Evolutionary conservation across 768 basidiomycete genomes (phyloP).

Genomic region (Tylopilus sp.): DNA sequence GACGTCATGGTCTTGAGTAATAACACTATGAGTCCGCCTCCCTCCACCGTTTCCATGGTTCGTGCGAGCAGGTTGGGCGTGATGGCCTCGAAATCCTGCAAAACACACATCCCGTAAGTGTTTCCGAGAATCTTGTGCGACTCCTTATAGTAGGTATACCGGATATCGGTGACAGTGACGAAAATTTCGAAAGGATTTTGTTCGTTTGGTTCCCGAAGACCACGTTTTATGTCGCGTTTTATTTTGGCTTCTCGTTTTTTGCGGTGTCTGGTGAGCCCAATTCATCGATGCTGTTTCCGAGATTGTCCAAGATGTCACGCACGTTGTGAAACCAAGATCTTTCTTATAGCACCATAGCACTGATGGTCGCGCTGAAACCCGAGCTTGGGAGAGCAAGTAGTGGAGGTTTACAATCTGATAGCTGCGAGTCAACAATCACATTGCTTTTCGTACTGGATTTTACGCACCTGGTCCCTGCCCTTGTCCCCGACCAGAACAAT

Average conservation of each 20-base stretch:
- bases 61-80: constrained; percentile 96
- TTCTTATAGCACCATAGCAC: constrained; percentile 99
- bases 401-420: constrained; percentile 89
- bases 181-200: constrained; percentile 98
- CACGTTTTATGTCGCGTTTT: constrained; percentile 93
- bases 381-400: constrained; percentile 88
- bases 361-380: constrained; percentile 83
- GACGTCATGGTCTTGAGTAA: constrained; percentile 95
- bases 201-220: constrained; percentile 90
- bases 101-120: constrained; percentile 94
- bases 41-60: constrained; percentile 98
- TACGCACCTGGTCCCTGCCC: constrained; percentile 79
- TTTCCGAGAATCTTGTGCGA: constrained; percentile 95
- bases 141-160: constrained; percentile 99
- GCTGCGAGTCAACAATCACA: not conserved
- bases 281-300: not conserved
- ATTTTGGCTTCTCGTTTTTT: constrained; percentile 97
- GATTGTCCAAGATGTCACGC: constrained; percentile 22
- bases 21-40: constrained; percentile 85
- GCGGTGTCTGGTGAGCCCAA: constrained; percentile 59
- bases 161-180: constrained; percentile 96
- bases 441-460: not conserved
- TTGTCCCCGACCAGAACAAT: constrained; percentile 95
- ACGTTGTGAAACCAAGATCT: constrained; percentile 94
- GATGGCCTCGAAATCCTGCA: constrained; percentile 98